A percentile compares a stretch with the other conserved stretches of the same genome.
phyloP scores from a whole-genome alignment of 306 rosid species.

The Prunus mira region DNA sequence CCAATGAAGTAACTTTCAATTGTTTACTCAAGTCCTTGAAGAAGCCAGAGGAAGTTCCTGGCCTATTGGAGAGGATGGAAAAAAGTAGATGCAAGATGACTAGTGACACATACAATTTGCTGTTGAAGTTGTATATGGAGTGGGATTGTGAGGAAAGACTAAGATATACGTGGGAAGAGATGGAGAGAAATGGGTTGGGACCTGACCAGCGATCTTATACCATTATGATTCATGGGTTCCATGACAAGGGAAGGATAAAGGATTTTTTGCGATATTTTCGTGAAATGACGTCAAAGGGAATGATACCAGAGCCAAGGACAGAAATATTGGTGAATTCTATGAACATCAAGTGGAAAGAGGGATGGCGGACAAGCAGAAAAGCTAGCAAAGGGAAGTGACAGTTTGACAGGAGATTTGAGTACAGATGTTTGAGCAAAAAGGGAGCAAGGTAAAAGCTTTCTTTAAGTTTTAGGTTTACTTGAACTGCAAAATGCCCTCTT shows the following conservation, averaged over 20 bases:
- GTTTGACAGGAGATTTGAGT: neutral
- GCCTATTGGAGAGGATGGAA: constrained; percentile 54
- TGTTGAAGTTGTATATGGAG: constrained; percentile 64
- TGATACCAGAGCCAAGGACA: constrained; percentile 54
- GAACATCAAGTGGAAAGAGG: constrained; percentile 31
- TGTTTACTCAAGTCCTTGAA: constrained; percentile 56
- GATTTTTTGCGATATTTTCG: constrained; percentile 52
- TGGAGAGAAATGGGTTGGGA: constrained; percentile 62
- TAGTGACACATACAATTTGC: constrained; percentile 56
- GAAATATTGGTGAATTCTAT: constrained; percentile 40
- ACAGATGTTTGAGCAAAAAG: neutral
- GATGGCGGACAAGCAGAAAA: constrained; percentile 12
- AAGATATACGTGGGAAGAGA: constrained; percentile 58
- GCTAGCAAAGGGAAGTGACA: neutral
- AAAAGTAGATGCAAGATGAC: constrained; percentile 51
- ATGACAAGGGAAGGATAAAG: constrained; percentile 48
- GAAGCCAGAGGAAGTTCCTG: constrained; percentile 50
- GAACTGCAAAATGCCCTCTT: neutral
- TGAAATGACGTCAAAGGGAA: constrained; percentile 71
- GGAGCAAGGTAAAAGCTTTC: neutral
- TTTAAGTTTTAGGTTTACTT: neutral
- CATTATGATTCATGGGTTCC: constrained; percentile 63
- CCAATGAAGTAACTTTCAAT: constrained; percentile 51
- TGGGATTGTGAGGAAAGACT: constrained; percentile 60
- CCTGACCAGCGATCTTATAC: constrained; percentile 63